Base-by-base conservation (phyloP, 2,329 filamentous ascomycete genomes). In the Ascochyta rabiei region DNA sequence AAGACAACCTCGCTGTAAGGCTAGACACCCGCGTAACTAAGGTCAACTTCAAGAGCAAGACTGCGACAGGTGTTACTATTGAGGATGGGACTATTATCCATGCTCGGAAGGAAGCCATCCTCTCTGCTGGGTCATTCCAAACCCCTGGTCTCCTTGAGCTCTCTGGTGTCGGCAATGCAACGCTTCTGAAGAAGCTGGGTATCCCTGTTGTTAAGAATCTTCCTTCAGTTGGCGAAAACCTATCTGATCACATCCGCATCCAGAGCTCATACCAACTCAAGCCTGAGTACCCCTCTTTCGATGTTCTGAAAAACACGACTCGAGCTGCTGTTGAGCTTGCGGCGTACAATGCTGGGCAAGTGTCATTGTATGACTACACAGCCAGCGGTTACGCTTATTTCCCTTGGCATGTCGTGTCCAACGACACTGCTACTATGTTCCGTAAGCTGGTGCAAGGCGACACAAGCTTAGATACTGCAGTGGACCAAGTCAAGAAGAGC, bases 1-100 rank as follows among this genome's bases (percentile, higher is more conserved):
- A 74, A 0, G 21, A 69, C 1, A 84, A 83, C 41, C 71, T 84
- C 31, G 51, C 68, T n/a, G 43, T 80, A 19, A 59, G 75, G 28
- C 57, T 74, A 4, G 68, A 75, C 7, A 74, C 74, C 2, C 71
- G 67, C 8, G 77, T 79, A 0, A 61, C 69, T 7, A 78, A 74
- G 49, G 53, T 80, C 49, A 75, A 76, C 46, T 70, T 80, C 23
- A 51, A 56, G 2, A 63, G 57, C 8, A 61, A 59, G 4, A 57
- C 57, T 15, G 71, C 71, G 1, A 71, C 61, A 1, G 74, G 75
- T 3, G 68, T 75, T 18, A 73, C 67, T 0, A 55, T 75, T 1
- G 58, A 65, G 30, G 51, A 74, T 40, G 71, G 71, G 2, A 66
- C 64, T 13, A 40, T 59, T 28, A 61, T 76, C 23, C 66, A 60